Evolutionary conservation across 345 rosid genomes (phyloP).

Genomic region (thale cress (Arabidopsis thaliana)): DNA sequence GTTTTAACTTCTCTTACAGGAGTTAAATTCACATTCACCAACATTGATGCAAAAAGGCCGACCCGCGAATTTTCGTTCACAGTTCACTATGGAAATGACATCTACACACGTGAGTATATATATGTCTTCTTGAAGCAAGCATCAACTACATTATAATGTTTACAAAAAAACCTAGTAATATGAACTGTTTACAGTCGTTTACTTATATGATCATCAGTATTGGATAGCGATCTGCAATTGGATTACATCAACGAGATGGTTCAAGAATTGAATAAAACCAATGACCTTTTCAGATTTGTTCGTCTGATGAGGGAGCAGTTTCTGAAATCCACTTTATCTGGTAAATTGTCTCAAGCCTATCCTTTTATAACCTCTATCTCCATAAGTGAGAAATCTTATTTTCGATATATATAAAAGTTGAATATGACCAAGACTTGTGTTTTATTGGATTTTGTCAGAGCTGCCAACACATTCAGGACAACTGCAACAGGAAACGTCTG

Average conservation of each 20-base stretch:
- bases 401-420: constrained; percentile 3
- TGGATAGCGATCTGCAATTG: constrained; percentile 74
- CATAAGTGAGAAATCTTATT: background rate
- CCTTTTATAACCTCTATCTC: constrained; percentile 6
- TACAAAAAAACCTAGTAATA: constrained; percentile 18
- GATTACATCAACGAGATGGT: constrained; percentile 65
- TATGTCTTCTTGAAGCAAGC: constrained; percentile 17
- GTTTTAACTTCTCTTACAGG: constrained; percentile 53
- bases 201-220: constrained; percentile 57
- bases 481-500: constrained; percentile 58
- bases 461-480: constrained; percentile 47
- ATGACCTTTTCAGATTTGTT: constrained; percentile 83
- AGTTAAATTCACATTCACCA: constrained; percentile 77
- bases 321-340: constrained; percentile 62
- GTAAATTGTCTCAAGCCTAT: constrained; percentile 45
- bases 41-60: constrained; percentile 57
- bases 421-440: constrained; percentile 24
- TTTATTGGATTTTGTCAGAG: constrained; percentile 49
- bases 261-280: constrained; percentile 75
- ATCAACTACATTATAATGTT: constrained; percentile 3
- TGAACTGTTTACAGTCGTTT: constrained; percentile 20
- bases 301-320: constrained; percentile 81
- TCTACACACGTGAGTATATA: constrained; percentile 64
- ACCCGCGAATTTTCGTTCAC: constrained; percentile 61
- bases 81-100: constrained; percentile 70